These are phyloP conservation scores for Cicer pinnatifidum DNA, from an alignment of 306 rosid species.

Conservation along the genomic window DNA sequence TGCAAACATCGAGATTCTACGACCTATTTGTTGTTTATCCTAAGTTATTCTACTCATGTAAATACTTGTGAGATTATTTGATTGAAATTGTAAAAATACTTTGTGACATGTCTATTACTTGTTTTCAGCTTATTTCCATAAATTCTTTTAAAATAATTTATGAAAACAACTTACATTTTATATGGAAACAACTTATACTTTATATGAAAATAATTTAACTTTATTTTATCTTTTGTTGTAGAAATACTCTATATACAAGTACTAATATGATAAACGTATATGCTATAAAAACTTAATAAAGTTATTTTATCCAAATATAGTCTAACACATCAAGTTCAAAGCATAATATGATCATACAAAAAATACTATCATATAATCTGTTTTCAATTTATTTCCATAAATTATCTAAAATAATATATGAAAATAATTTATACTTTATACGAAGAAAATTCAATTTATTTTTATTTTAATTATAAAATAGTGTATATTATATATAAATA, in stretches of 20 bases:
- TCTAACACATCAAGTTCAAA: background rate
- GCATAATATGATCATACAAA: slow-evolving; percentile 1
- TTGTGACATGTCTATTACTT: background rate
- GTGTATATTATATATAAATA: too few relatives aligned
- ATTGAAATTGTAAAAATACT: too few relatives aligned
- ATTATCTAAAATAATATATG: too few relatives aligned
- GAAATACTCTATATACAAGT: background rate
- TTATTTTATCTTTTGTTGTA: background rate
- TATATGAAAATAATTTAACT: too few relatives aligned
- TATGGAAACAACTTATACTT: background rate
- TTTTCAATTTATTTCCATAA: too few relatives aligned
- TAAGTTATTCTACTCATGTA: background rate
- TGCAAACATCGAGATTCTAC: slow-evolving; percentile 7
- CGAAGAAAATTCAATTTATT: too few relatives aligned
- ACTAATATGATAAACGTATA: background rate
- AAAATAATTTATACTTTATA: too few relatives aligned
- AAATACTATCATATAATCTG: too few relatives aligned
- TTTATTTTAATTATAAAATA: too few relatives aligned
- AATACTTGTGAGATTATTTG: too few relatives aligned
- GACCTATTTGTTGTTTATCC: slow-evolving; percentile 5
- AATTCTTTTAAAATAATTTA: background rate
- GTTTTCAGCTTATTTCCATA: background rate
- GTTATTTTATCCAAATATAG: background rate
- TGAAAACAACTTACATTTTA: background rate
- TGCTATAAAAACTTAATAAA: background rate